Conservation (phyloP, 345 rosid species). For the Arabidopsis arenosa region DNA sequence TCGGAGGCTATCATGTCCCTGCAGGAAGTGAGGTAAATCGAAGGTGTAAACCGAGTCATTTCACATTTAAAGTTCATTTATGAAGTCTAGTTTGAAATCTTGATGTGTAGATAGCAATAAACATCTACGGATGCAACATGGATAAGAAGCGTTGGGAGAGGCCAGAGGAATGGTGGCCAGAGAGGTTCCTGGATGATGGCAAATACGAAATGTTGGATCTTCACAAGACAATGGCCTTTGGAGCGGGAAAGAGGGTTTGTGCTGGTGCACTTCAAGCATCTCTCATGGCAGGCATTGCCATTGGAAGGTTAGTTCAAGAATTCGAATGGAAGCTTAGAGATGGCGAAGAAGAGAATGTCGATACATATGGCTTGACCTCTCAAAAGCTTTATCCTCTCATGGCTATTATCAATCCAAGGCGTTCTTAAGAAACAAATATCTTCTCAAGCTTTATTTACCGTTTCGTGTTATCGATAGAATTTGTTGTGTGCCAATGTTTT, state of each 20-base stretch:
- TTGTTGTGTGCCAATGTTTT: too few species aligned
- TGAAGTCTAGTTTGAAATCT: neutral
- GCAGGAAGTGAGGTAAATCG: conserved; percentile 71
- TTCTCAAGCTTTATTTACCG: neutral
- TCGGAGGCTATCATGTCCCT: conserved; percentile 76
- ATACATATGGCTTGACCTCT: conserved; percentile 65
- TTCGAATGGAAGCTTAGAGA: conserved; percentile 72
- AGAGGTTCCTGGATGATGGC: conserved; percentile 61
- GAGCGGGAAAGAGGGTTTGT: conserved; percentile 79
- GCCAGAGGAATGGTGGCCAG: conserved; percentile 78
- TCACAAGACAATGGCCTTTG: conserved; percentile 93
- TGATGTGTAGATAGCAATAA: conserved; percentile 73
- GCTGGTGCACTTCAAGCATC: conserved; percentile 83
- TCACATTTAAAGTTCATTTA: conserved; percentile 11
- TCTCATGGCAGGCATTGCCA: conserved; percentile 57
- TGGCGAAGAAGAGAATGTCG: conserved; percentile 72
- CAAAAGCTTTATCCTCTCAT: conserved; percentile 80
- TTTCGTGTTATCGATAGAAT: too few species aligned
- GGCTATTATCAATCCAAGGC: conserved; percentile 60
- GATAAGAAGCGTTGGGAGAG: conserved; percentile 74
- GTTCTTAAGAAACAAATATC: conserved; percentile 17
- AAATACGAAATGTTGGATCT: conserved; percentile 61
- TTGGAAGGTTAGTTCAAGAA: conserved; percentile 81
- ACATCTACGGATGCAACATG: conserved; percentile 92
- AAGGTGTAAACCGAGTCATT: too few species aligned